Evolutionary conservation across 2,329 filamentous ascomycete species (phyloP), one percentile per base, ranked within the genome.

Genomic region (Davidsoniella australis): DNA sequence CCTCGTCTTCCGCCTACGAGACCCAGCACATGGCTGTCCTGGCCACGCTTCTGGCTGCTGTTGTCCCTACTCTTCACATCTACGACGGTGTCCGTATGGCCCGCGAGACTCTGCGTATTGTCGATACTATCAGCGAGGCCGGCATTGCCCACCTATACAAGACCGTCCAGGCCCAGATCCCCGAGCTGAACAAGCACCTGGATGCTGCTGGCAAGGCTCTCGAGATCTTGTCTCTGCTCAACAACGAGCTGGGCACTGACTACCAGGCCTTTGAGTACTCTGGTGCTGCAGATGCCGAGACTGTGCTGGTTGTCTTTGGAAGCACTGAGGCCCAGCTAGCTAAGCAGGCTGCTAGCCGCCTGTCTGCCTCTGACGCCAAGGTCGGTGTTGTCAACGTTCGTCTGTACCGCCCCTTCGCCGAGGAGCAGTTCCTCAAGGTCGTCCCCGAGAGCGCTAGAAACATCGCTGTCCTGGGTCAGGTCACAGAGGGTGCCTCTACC

Each of bases 11-110:
- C 26, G 79, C 84, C 26, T 88, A 93, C 57, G 91, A 98, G 68
- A 75, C 83, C 45, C 91, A 98, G 71, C 91, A 98, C 67, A 94
- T 94, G 82, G 76, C 87, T 6, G 68, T 94, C n/a, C 80, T 94
- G 58, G 77, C 87, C 1, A 94, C 86, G 3, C 67, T 94, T 20
- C 69, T 94, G 54, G 82, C 87, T 17, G 79, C 76, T 42, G 68
- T 91, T 12, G 63, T 89, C 24, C 87, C 87, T n/a, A 85, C 83
- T 0, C 72, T 94, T 24, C 87, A 94, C 63, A 78, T 87, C 56
- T 94, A 91, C 61, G 87, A 94, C 61, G 88, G 87, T 53, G 77
- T 94, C 50, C 81, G 78, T 52, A 79, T 89, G 54, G 83, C 83
- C 49, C 74, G 85, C 47, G 87, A 94, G 66, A 91, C 83, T 17